Evolutionary conservation across 106 monocot genomes (phyloP), one percentile per base, ranked within the genome.

Genomic region (Alisma plantagoaquatica): DNA sequence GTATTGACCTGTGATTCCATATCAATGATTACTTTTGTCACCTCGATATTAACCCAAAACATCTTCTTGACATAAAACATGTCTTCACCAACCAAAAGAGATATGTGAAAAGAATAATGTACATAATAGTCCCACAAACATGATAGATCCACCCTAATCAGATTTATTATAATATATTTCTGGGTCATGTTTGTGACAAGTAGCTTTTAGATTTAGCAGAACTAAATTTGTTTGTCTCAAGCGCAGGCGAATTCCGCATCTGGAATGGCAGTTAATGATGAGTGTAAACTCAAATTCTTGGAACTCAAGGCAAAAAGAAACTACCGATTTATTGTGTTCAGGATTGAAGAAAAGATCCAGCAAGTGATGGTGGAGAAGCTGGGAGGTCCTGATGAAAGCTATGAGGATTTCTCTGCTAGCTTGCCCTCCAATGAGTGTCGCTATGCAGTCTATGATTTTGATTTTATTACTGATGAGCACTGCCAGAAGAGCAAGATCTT

Each of bases 401-500:
- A 65, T 21, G 65, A 65, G 20, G 54, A 65, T n/a, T 65, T 65
- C 29, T 21, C 54, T 17, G 53, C 29, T 0, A 30, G 51, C 23
- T 54, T 65, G 26, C 54, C 54, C 23, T 42, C 29, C 28, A 54
- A 84, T 31, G 79, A 79, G 47, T 75, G 79, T 53, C 75, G 73
- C 31, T 73, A 84, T 49, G 73, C 75, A 23, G 75, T 84, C 52
- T 79, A 69, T 54, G 79, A 84, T 65, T 84, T 79, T 31, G 84
- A 84, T 26, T 84, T 84, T 53, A 67, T 84, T 65, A 72, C 72
- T 48, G 56, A 59, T 8, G 79, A 84, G 44, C 75, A 84, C 26
- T 85, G 80, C 73, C 76, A 64, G 53, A 85, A 80, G 75, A 84
- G 84, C 84, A 84, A 79, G 75, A 84, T 84, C 62, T 79, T 84